Evolutionary conservation across 2,329 filamentous ascomycete species (phyloP), one percentile per base, ranked within the genome.

Genomic region (Fonsecaea pedrosoi): DNA sequence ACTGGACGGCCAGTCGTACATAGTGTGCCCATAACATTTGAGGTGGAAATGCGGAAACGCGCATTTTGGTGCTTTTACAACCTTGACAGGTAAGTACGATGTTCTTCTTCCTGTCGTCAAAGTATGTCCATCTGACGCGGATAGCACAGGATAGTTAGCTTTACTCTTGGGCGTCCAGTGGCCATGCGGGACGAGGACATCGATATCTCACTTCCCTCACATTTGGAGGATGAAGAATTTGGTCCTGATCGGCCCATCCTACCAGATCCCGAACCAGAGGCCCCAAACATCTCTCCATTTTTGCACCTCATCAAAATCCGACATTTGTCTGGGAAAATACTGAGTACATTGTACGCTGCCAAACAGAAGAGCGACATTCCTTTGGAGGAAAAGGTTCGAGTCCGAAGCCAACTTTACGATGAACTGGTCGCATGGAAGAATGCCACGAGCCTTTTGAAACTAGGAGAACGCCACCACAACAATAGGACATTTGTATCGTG

Each of bases 401-500:
- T 57, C 18, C 50, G 64, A 4, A 2, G 35, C 2, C 15, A 57
- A 10, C 58, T 66, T 4, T 38, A 30, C 18, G 59, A 54, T 0
- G 64, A 66, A 59, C 30, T 66, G 8, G 34, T 38, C 5, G 54
- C 53, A 1, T 66, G 64, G 64, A 7, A 37, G 13, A 32, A 56
- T 10, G 53, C 35, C 42, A 65, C 62, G 10, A 10, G 12, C 2
- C 10, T 56, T 18, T 34, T 63, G 18, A 25, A 18, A 12, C 42
- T 66, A 15, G 54, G 18, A 32, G 12, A 37, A 18, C 30, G 81
- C 65, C 80, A 82, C 60, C 71, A 79, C 32, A 76, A 78, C 4
- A 76, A 0, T 81, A 80, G 0, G 80, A 79, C 60, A 82, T 81
- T 30, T 73, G 77, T 38, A 6, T 56, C 54, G 9, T 56, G 32